Percentiles rank a stretch among this genome's conserved stretches.
phyloP scores from a whole-genome alignment of 2,329 filamentous ascomycete species.

The Alternaria sp. region DNA sequence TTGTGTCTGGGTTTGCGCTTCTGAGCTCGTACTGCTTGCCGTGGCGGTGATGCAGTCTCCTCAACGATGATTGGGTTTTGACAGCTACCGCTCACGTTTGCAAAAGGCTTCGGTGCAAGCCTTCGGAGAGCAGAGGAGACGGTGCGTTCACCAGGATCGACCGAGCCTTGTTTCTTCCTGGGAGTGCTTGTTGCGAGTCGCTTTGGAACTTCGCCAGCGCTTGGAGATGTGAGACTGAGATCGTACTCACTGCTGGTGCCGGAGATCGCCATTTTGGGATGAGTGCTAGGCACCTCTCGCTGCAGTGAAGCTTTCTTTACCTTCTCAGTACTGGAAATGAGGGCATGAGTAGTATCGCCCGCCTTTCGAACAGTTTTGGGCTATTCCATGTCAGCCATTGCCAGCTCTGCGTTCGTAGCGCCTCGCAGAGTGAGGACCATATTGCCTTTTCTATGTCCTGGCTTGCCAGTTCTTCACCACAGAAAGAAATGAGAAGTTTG shows the following conservation, averaged over 20 bases:
- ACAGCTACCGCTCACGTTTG: constrained; percentile 21
- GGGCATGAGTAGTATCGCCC: constrained; percentile 4
- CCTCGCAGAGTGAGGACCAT: constrained; percentile 26
- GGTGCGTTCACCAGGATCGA: neutral
- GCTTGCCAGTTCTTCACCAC: neutral
- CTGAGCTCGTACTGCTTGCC: neutral
- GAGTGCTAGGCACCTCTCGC: neutral
- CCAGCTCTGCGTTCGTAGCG: constrained; percentile 10
- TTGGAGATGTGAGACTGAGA: constrained; percentile 24
- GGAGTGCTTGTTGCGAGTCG: neutral
- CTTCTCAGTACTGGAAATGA: neutral
- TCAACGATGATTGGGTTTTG: constrained; percentile 38
- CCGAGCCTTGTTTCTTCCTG: neutral
- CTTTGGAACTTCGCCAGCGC: neutral
- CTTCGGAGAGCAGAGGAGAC: constrained; percentile 4
- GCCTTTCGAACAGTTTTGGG: neutral
- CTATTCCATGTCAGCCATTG: neutral
- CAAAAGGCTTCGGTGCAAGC: constrained; percentile 1
- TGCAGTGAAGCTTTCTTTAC: neutral
- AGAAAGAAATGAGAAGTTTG: neutral
- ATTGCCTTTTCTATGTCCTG: neutral
- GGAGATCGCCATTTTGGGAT: neutral
- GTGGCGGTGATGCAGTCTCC: constrained; percentile 22
- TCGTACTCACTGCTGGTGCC: constrained; percentile 17
- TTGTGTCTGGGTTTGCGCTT: neutral